These are phyloP conservation scores for Termitomyces sp. DNA, from an alignment of 768 basidiomycete species.

Conservation along the genomic window DNA sequence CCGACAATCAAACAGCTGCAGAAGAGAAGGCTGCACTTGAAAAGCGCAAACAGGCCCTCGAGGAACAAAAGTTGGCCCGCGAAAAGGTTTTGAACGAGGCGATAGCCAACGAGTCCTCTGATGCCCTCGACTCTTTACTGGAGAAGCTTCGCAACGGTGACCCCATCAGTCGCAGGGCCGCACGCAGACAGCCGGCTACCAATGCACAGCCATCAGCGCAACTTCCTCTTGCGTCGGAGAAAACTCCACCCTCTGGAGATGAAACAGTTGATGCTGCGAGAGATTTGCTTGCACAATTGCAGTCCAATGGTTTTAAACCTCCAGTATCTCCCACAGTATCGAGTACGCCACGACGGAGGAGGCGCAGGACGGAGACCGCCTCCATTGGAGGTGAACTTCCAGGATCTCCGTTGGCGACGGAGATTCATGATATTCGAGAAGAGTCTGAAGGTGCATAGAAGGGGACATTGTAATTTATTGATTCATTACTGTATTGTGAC, in stretches of 20 bases:
- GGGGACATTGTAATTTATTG: slow-evolving; percentile 2
- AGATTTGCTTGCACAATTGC: slow-evolving; percentile 70
- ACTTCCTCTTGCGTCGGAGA: slow-evolving; percentile 29
- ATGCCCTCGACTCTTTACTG: slow-evolving; percentile 68
- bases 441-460: slow-evolving; percentile 4
- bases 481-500: neutral
- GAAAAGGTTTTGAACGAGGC: slow-evolving; percentile 41
- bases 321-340: slow-evolving; percentile 45
- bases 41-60: slow-evolving; percentile 62
- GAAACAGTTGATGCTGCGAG: slow-evolving; percentile 50
- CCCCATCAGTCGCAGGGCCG: slow-evolving; percentile 50
- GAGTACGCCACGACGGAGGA: slow-evolving; percentile 31
- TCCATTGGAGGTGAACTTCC: slow-evolving; percentile 21
- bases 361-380: slow-evolving; percentile 29
- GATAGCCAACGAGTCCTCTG: slow-evolving; percentile 42
- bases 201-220: slow-evolving; percentile 29
- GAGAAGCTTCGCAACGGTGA: slow-evolving; percentile 71
- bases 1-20: slow-evolving; percentile 67
- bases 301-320: slow-evolving; percentile 62
- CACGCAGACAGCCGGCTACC: slow-evolving; percentile 43
- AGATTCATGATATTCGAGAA: slow-evolving; percentile 25
- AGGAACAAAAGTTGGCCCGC: slow-evolving; percentile 55
- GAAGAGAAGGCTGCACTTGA: slow-evolving; percentile 68
- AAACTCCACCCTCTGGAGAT: slow-evolving; percentile 24
- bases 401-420: slow-evolving; percentile 26